A percentile compares a stretch with the other conserved stretches of the same genome.
phyloP scores from a whole-genome alignment of 345 rosid species.

The Salix viminalis region DNA sequence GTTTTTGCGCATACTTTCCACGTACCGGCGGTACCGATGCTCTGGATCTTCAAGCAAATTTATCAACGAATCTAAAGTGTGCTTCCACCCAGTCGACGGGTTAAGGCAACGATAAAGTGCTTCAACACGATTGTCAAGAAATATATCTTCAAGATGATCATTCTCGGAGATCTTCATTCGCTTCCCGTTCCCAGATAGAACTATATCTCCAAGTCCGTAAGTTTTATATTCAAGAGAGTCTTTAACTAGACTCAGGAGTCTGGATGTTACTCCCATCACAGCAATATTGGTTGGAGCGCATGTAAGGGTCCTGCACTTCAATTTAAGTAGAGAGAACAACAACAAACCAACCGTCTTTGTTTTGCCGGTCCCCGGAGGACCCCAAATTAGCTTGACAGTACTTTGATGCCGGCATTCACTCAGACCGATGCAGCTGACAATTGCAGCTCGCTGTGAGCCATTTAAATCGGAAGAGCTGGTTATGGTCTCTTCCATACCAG shows the following conservation, averaged over 20 bases:
- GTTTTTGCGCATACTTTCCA: not conserved
- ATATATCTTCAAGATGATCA: slow-evolving; percentile 29
- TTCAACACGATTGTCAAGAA: slow-evolving; percentile 36
- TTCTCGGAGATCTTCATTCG: slow-evolving; percentile 26
- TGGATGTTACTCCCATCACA: slow-evolving; percentile 35
- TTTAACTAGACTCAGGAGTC: slow-evolving; percentile 21
- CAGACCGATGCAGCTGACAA: slow-evolving; percentile 22
- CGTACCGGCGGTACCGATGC: slow-evolving; percentile 1
- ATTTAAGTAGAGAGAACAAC: slow-evolving; percentile 27
- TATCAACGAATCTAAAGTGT: slow-evolving; percentile 22
- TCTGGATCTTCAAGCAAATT: slow-evolving; percentile 32
- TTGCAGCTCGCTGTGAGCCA: slow-evolving; percentile 36
- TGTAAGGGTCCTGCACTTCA: slow-evolving; percentile 39
- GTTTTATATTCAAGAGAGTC: slow-evolving; percentile 14
- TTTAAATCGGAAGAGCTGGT: slow-evolving; percentile 24
- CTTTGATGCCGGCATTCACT: slow-evolving; percentile 26
- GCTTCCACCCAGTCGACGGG: slow-evolving; percentile 32
- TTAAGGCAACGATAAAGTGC: slow-evolving; percentile 21
- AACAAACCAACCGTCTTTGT: slow-evolving; percentile 39
- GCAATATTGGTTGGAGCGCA: slow-evolving; percentile 56
- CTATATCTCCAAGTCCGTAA: slow-evolving; percentile 36
- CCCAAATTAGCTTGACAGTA: slow-evolving; percentile 44
- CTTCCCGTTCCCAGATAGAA: slow-evolving; percentile 37
- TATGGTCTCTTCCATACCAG: not conserved
- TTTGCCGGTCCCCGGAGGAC: slow-evolving; percentile 62